These are phyloP conservation scores for Wickerhamomyces hampshirensis DNA, from an alignment of 805 yeast genomes.

Conservation along the genomic window DNA sequence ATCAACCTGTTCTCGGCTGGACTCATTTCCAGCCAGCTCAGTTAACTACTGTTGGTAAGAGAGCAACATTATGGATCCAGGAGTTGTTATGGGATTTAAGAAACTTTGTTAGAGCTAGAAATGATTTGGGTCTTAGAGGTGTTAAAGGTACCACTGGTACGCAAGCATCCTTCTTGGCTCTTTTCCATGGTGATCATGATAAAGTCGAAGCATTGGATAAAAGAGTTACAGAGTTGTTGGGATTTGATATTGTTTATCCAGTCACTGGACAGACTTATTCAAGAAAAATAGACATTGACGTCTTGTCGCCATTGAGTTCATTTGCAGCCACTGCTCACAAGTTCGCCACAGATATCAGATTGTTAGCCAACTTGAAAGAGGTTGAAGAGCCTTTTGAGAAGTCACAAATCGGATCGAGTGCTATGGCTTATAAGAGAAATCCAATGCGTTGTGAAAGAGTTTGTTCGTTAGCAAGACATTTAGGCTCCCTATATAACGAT, in stretches of 20 bases:
- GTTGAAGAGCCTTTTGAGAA: conserved; percentile 98
- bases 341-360: conserved; percentile 94
- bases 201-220: conserved; percentile 91
- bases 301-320: conserved; percentile 85
- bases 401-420: conserved; percentile 96
- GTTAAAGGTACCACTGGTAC: conserved; percentile 99
- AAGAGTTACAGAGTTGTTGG: conserved; percentile 87
- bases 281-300: conserved; percentile 95
- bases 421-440: conserved; percentile 99
- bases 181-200: conserved; percentile 96
- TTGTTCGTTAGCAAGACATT: conserved; percentile 95
- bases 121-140: conserved; percentile 94
- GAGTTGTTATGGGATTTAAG: conserved; percentile 97
- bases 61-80: conserved; percentile 97
- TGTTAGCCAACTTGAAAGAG: conserved; percentile 94
- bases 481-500: conserved; percentile 87
- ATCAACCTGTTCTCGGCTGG: conserved; percentile 97
- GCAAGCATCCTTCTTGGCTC: conserved; percentile 91
- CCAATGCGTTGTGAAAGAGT: conserved; percentile 99
- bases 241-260: conserved; percentile 93
- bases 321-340: conserved; percentile 96
- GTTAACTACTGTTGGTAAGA: conserved; percentile 96
- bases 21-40: conserved; percentile 99
- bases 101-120: conserved; percentile 92
- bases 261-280: conserved; percentile 99